Evolutionary conservation across 2,329 filamentous ascomycete genomes (phyloP).

Genomic region (Fusarium sp.): DNA sequence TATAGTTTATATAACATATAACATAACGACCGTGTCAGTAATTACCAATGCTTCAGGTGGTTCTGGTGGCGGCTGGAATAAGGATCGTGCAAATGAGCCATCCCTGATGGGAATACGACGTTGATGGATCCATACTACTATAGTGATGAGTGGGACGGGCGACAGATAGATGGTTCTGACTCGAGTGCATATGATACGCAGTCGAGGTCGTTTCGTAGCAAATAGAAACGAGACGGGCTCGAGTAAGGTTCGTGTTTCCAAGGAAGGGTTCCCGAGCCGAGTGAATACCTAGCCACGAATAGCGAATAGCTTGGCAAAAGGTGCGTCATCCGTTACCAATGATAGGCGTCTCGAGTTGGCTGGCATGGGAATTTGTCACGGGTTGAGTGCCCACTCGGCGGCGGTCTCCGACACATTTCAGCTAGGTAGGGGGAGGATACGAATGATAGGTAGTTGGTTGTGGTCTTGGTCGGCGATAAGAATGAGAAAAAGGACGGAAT

Average conservation of each 20-base stretch:
- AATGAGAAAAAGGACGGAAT: neutral
- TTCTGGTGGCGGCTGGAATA: neutral
- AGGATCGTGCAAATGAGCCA: neutral
- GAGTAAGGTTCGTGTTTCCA: neutral
- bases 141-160: constrained; percentile 1
- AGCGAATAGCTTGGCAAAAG: constrained; percentile 25
- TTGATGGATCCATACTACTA: neutral
- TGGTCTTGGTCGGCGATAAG: neutral
- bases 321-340: constrained; percentile 6
- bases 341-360: neutral
- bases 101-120: neutral
- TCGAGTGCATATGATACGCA: neutral
- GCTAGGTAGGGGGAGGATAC: neutral
- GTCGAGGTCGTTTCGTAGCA: neutral
- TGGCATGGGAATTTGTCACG: neutral
- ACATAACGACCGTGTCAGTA: neutral
- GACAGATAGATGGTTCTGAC: constrained; percentile 4
- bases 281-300: neutral
- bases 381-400: constrained; percentile 10
- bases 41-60: neutral
- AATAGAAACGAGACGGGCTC: constrained; percentile 3
- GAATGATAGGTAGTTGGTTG: neutral
- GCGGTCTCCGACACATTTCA: constrained; percentile 26
- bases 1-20: constrained; percentile 29
- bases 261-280: constrained; percentile 19